Evolutionary conservation across 805 yeast genomes (phyloP).

Genomic region (Starmerella tilneyi): DNA sequence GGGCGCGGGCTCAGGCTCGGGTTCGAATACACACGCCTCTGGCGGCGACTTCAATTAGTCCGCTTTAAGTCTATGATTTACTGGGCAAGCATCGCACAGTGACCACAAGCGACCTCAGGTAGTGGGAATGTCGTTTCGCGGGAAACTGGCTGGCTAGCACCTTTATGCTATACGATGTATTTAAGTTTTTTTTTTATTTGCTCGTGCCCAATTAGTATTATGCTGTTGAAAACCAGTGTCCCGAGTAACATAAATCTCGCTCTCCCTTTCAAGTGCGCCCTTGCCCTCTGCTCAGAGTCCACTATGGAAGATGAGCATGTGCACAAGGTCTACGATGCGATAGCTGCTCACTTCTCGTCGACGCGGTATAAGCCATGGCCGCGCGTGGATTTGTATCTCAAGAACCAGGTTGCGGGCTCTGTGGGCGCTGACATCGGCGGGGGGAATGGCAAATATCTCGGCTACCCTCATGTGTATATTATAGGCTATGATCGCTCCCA

Average conservation of each 20-base stretch:
- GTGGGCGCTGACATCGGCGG: constrained; percentile 92
- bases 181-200: too few species aligned
- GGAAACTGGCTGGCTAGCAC: too few species aligned
- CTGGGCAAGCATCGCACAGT: too few species aligned
- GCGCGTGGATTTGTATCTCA: constrained; percentile 64
- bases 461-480: constrained; percentile 57
- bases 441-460: constrained; percentile 89
- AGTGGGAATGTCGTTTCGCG: too few species aligned
- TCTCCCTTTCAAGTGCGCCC: background rate
- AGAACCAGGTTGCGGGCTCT: constrained; percentile 40
- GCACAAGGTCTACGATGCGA: constrained; percentile 85
- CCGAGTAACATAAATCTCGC: too few species aligned
- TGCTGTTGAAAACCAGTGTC: too few species aligned
- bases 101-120: too few species aligned
- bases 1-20: background rate
- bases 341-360: constrained; percentile 85
- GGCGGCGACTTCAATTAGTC: too few species aligned
- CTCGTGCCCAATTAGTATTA: too few species aligned
- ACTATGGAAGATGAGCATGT: constrained; percentile 60
- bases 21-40: background rate
- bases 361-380: constrained; percentile 98
- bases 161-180: too few species aligned
- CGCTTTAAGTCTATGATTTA: too few species aligned
- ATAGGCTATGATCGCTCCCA: constrained; percentile 47
- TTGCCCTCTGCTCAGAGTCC: background rate